Conservation (phyloP, 371 early-diverging fungal species). For the Mucor circinelloides region DNA sequence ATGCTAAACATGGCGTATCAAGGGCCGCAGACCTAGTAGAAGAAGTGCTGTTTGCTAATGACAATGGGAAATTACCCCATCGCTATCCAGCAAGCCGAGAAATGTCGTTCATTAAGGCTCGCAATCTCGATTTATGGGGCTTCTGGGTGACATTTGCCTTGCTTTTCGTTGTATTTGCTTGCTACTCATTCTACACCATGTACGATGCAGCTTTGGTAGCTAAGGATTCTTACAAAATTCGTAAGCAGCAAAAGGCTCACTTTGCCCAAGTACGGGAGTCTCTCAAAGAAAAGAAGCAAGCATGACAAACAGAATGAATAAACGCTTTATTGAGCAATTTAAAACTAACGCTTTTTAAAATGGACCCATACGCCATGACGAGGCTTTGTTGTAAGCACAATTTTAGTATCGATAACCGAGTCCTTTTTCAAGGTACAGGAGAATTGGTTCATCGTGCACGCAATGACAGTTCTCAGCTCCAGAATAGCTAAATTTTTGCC, state of each 20-base stretch:
- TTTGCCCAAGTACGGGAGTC: not conserved
- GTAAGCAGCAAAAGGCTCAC: not conserved
- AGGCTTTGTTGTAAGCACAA: slow-evolving; percentile 51
- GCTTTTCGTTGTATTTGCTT: not conserved
- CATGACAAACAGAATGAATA: not conserved
- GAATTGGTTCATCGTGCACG: slow-evolving; percentile 43
- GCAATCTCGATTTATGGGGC: slow-evolving; percentile 30
- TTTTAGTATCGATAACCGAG: slow-evolving; percentile 41
- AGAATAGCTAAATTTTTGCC: slow-evolving; percentile 51
- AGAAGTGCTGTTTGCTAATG: slow-evolving; percentile 20
- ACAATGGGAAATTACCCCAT: slow-evolving; percentile 22
- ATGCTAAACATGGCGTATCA: slow-evolving; percentile 6
- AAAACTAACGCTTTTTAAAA: slow-evolving; percentile 23
- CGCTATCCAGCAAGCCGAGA: slow-evolving; percentile 17
- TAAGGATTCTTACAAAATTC: not conserved
- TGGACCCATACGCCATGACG: slow-evolving; percentile 47
- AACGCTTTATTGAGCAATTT: not conserved
- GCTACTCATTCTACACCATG: not conserved
- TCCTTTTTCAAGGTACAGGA: slow-evolving; percentile 32
- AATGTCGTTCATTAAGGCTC: slow-evolving; percentile 28
- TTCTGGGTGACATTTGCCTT: not conserved
- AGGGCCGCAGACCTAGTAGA: slow-evolving; percentile 33
- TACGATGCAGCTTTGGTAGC: not conserved
- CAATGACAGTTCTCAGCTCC: slow-evolving; percentile 47
- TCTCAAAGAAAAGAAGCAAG: not conserved